These are phyloP conservation scores for Phytophthora lateralis DNA, from an alignment of 352 stramenopile genomes.

Conservation along the genomic window DNA sequence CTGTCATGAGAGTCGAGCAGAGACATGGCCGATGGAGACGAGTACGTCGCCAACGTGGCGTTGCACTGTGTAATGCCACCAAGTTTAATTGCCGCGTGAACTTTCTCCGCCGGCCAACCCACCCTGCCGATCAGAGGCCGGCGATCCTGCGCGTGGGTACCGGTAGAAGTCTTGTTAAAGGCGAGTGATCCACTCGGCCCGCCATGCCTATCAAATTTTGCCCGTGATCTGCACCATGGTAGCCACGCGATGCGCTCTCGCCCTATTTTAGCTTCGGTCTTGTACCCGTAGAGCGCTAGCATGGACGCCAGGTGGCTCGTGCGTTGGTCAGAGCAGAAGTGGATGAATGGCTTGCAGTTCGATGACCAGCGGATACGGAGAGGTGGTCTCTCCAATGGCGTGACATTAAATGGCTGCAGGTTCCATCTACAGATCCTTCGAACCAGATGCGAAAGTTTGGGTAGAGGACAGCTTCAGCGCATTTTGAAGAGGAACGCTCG, in stretches of 20 bases:
- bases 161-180: constrained; percentile 16
- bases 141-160: neutral
- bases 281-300: constrained; percentile 1
- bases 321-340: neutral
- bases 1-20: constrained; percentile 25
- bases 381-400: constrained; percentile 1
- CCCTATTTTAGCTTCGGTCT: neutral
- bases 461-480: constrained; percentile 8
- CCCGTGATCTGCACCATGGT: constrained; percentile 25
- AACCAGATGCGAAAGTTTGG: constrained; percentile 14
- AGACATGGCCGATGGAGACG: constrained; percentile 18
- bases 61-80: constrained; percentile 9
- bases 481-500: constrained; percentile 1
- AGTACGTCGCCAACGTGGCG: constrained; percentile 4
- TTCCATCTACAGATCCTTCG: constrained; percentile 4
- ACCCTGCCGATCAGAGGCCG: constrained; percentile 10
- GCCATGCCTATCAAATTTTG: constrained; percentile 26
- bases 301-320: neutral
- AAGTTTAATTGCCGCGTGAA: constrained; percentile 13
- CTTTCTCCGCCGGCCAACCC: constrained; percentile 20
- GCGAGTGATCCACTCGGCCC: constrained; percentile 1
- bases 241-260: constrained; percentile 9
- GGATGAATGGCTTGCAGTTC: neutral
- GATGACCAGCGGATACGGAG: neutral
- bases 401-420: constrained; percentile 26